Percentiles rank a stretch among this genome's conserved stretches.
Conservation (phyloP, 148 eudicot species). For the Rhododendron ferrugineum region DNA sequence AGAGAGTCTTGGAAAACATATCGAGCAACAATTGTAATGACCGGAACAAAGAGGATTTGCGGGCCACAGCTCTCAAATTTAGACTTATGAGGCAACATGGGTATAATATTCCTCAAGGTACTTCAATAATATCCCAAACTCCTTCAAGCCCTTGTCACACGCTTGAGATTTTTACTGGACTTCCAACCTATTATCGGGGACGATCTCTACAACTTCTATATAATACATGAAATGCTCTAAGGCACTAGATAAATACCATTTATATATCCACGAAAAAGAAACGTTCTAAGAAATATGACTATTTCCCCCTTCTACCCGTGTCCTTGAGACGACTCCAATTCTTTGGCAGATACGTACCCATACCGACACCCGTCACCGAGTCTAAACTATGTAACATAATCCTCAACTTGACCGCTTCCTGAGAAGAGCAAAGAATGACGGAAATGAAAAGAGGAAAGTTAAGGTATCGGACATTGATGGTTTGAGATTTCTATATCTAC, state of each 20-base stretch:
- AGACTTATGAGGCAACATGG: constrained; percentile 30
- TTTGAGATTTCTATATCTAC: no score
- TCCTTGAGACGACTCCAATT: no score
- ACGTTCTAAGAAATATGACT: not conserved
- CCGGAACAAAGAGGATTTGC: constrained; percentile 5
- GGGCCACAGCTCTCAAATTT: constrained; percentile 15
- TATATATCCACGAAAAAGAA: not conserved
- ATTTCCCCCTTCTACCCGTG: not conserved
- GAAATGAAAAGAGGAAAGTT: no score
- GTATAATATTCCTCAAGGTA: constrained; percentile 20
- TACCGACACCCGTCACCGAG: no score
- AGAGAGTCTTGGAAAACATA: constrained; percentile 4
- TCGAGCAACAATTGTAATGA: not conserved
- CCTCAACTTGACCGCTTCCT: no score
- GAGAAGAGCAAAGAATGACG: no score
- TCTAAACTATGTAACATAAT: no score
- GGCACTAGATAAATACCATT: not conserved
- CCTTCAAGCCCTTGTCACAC: not conserved
- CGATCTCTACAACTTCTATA: not conserved
- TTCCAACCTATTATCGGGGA: no score
- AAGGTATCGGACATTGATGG: no score
- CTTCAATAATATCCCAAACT: not conserved
- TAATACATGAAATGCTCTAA: not conserved
- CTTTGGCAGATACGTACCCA: no score
- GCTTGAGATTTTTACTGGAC: no score